phyloP scores from a whole-genome alignment of 2,329 filamentous ascomycete species.

The Clonostachys rhizophaga region DNA sequence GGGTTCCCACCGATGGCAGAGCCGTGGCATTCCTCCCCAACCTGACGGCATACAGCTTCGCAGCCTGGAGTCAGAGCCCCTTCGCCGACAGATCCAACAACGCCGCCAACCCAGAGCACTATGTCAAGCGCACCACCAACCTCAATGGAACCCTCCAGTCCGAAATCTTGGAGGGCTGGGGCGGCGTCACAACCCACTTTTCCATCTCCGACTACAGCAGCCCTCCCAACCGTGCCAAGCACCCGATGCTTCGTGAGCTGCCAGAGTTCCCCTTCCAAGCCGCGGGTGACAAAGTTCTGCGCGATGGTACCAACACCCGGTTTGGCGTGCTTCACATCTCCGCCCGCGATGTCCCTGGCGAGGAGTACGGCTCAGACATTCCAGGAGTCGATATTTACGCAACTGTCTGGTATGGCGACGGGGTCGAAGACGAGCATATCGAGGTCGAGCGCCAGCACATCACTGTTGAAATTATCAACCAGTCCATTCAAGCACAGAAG shows the following conservation, averaged over 20 bases:
- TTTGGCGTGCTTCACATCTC: constrained; percentile 14
- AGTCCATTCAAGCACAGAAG: constrained; percentile 7
- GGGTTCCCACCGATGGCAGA: constrained; percentile 13
- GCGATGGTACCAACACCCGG: constrained; percentile 6
- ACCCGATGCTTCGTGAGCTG: constrained; percentile 19
- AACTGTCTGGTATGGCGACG: constrained; percentile 12
- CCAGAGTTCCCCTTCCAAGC: constrained; percentile 15
- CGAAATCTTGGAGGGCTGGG: constrained; percentile 18
- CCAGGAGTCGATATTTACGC: constrained; percentile 10
- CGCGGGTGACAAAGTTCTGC: constrained; percentile 12
- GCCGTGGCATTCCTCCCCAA: constrained; percentile 15
- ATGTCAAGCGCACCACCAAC: constrained; percentile 12
- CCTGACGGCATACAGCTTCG: constrained; percentile 12
- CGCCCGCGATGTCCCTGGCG: constrained; percentile 7
- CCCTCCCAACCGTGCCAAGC: constrained; percentile 13
- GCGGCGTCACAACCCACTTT: constrained; percentile 25
- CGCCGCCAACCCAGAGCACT: constrained; percentile 19
- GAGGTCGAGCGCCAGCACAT: constrained; percentile 14
- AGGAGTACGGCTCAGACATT: constrained; percentile 1
- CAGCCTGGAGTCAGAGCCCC: constrained; percentile 12
- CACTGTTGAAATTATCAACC: constrained; percentile 13
- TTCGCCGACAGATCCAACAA: constrained; percentile 16
- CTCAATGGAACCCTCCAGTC: constrained; percentile 6
- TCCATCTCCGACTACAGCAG: constrained; percentile 21
- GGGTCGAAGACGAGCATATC: constrained; percentile 10